A percentile compares a stretch with the other conserved stretches of the same genome.
Conservation (phyloP, 2,329 filamentous ascomycete genomes). For the Penicillium brevicompactum region DNA sequence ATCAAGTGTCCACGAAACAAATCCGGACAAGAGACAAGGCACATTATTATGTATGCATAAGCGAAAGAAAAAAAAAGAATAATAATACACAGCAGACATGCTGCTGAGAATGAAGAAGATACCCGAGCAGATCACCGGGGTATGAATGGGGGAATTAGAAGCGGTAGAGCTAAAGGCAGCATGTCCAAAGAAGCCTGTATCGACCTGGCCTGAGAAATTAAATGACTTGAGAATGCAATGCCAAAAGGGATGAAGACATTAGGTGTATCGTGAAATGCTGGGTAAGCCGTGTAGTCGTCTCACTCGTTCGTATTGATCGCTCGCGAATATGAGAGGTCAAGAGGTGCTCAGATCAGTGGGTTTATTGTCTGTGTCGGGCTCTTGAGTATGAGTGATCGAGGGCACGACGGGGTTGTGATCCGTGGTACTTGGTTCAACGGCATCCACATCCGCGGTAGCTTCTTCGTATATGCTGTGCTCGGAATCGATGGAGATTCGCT, state of each 20-base stretch:
- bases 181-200: slow-evolving; percentile 6
- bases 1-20: not conserved
- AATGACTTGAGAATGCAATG: slow-evolving; percentile 10
- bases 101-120: slow-evolving; percentile 14
- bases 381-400: not conserved
- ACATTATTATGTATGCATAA: slow-evolving; percentile 24
- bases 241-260: slow-evolving; percentile 10
- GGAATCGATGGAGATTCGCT: slow-evolving; percentile 20
- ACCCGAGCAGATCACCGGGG: slow-evolving; percentile 3
- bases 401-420: not conserved
- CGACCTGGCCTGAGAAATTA: not conserved
- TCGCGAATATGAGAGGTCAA: slow-evolving; percentile 8
- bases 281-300: slow-evolving; percentile 15
- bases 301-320: slow-evolving; percentile 14
- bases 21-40: not conserved
- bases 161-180: slow-evolving; percentile 1
- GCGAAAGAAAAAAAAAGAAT: slow-evolving; percentile 7
- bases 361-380: slow-evolving; percentile 1
- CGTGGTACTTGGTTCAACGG: not conserved
- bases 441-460: slow-evolving; percentile 15
- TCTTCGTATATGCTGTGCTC: slow-evolving; percentile 26
- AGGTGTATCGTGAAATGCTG: slow-evolving; percentile 17
- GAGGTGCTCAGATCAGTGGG: not conserved
- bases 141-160: slow-evolving; percentile 5
- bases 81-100: slow-evolving; percentile 22